phyloP scores from a whole-genome alignment of 139 green algal species.

The Dunaliella primolecta region DNA sequence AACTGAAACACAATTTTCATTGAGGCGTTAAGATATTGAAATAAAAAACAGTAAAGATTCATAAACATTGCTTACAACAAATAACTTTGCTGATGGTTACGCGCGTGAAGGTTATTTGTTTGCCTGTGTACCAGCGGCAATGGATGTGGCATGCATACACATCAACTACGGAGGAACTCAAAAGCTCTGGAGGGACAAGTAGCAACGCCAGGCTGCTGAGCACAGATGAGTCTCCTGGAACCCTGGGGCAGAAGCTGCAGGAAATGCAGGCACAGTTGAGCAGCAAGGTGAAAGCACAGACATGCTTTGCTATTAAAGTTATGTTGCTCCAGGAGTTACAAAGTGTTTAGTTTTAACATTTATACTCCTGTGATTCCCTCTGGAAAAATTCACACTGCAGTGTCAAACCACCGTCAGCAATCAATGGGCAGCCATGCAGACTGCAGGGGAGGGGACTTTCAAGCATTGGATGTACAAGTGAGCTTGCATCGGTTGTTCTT shows the following conservation, averaged over 20 bases:
- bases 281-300: no score
- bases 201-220: not conserved
- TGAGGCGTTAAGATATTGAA: no score
- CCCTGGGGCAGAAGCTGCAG: no score
- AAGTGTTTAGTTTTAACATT: not conserved
- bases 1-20: no score
- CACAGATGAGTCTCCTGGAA: no score
- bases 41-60: not conserved
- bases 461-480: slow-evolving; percentile 16
- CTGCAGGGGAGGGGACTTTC: slow-evolving; percentile 21
- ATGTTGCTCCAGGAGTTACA: not conserved
- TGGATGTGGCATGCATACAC: slow-evolving; percentile 23
- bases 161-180: not conserved
- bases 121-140: slow-evolving; percentile 23
- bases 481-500: not conserved
- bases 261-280: no score
- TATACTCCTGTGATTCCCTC: no score
- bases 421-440: slow-evolving; percentile 23
- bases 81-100: not conserved
- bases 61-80: not conserved
- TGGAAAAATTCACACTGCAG: no score
- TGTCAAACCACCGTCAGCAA: not conserved
- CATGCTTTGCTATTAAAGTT: slow-evolving; percentile 1
- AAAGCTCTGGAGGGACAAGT: not conserved
- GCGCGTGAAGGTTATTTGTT: slow-evolving; percentile 3